Conservation (phyloP, 2,329 filamentous ascomycete genomes). For the Zymoseptoria ardabiliae region DNA sequence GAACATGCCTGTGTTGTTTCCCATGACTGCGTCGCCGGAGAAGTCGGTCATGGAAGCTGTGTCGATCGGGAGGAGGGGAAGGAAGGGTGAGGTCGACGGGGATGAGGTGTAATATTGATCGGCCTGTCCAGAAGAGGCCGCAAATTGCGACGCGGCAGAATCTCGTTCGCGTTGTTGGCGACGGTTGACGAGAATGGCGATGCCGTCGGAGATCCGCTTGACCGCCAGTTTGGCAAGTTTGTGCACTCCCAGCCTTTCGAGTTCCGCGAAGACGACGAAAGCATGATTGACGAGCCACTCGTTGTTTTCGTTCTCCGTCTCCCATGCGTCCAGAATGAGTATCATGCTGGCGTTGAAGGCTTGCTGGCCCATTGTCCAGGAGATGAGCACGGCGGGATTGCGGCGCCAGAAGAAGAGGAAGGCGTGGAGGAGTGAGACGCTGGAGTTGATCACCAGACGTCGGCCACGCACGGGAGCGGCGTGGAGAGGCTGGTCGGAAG, state of each 20-base stretch:
- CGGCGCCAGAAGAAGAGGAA: conserved; percentile 42
- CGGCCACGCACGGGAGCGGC: conserved; percentile 31
- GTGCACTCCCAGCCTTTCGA: conserved; percentile 38
- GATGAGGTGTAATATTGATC: neutral
- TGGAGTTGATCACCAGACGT: conserved; percentile 36
- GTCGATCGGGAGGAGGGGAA: conserved; percentile 16
- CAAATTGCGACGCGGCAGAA: conserved; percentile 8
- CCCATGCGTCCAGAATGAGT: conserved; percentile 40
- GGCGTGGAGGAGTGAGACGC: conserved; percentile 35
- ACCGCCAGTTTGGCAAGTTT: conserved; percentile 40
- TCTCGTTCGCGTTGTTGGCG: conserved; percentile 14
- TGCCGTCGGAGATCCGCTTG: conserved; percentile 30
- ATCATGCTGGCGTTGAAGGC: conserved; percentile 47
- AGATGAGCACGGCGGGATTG: conserved; percentile 38
- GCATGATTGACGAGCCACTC: conserved; percentile 35
- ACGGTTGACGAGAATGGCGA: conserved; percentile 20
- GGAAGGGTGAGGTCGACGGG: neutral
- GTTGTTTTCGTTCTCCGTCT: conserved; percentile 33
- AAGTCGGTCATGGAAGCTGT: conserved; percentile 22
- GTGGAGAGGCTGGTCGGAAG: conserved; percentile 19
- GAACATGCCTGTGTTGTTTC: conserved; percentile 41
- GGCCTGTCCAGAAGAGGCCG: neutral
- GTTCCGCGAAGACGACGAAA: conserved; percentile 36
- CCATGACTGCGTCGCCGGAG: conserved; percentile 37
- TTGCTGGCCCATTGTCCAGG: conserved; percentile 44